Conservation (phyloP, 2,329 filamentous ascomycete species). For the Paracorniculantispora psalliotae region DNA sequence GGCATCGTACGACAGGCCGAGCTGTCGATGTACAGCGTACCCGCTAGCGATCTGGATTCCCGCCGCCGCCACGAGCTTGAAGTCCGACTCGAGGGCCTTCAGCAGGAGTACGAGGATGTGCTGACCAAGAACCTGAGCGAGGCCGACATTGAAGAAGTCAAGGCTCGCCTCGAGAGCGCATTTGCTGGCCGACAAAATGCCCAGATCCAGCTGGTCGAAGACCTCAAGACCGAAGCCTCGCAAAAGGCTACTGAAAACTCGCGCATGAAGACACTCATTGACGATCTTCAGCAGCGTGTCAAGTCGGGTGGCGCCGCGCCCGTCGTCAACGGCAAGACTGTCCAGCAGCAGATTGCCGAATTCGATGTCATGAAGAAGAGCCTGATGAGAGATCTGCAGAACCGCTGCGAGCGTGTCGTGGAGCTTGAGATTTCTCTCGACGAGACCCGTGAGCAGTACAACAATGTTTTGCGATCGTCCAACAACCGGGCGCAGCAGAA, state of each 20-base stretch:
- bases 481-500: conserved; percentile 99
- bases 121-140: conserved; percentile 74
- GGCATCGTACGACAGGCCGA: conserved; percentile 91
- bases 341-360: conserved; percentile 96
- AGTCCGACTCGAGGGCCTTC: conserved; percentile 64
- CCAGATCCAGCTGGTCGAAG: conserved; percentile 67
- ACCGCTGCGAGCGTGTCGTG: conserved; percentile 95
- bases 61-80: conserved; percentile 74
- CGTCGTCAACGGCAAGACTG: conserved; percentile 78
- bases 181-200: conserved; percentile 71
- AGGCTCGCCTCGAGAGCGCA: conserved; percentile 69
- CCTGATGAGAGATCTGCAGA: conserved; percentile 96
- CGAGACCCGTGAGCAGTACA: conserved; percentile 97
- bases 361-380: conserved; percentile 99
- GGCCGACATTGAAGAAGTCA: conserved; percentile 78
- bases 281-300: conserved; percentile 70
- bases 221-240: conserved; percentile 69
- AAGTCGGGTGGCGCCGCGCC: conserved; percentile 56
- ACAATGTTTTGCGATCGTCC: conserved; percentile 91
- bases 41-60: conserved; percentile 59
- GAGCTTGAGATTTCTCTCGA: conserved; percentile 97
- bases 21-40: conserved; percentile 68
- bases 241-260: conserved; percentile 78
- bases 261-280: conserved; percentile 73
- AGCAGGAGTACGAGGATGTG: conserved; percentile 79